Conservation (phyloP, 306 rosid genomes). For the Prunus campanulata region DNA sequence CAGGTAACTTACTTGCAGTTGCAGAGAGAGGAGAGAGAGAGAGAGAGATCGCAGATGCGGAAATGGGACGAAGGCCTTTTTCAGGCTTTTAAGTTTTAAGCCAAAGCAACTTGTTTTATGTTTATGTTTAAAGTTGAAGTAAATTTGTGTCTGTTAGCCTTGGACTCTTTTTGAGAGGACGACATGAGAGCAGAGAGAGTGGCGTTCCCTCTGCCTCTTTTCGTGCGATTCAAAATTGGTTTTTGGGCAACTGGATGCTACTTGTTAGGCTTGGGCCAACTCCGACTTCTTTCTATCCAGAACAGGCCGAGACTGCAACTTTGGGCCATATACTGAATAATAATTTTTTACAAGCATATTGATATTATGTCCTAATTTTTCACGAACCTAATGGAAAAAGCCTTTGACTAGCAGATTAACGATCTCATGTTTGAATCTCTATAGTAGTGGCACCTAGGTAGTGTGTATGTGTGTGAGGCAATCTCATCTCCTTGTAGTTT, state of each 20-base stretch:
- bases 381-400: too few species aligned
- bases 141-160: background rate
- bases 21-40: background rate
- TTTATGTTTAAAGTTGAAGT: background rate
- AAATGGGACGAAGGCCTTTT: constrained; percentile 4
- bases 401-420: accelerated
- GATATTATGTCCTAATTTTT: too few species aligned
- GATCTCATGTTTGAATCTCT: accelerated
- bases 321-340: too few species aligned
- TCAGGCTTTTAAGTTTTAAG: background rate
- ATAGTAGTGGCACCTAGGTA: accelerated
- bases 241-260: background rate
- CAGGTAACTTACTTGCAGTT: constrained; percentile 24
- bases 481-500: too few species aligned
- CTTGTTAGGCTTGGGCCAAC: background rate
- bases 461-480: too few species aligned
- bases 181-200: constrained; percentile 2
- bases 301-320: too few species aligned
- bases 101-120: background rate
- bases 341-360: too few species aligned
- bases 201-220: constrained; percentile 38
- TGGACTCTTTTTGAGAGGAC: background rate
- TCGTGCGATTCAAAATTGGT: constrained; percentile 20
- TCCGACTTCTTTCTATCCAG: background rate
- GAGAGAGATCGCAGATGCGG: constrained; percentile 2